Conservation (phyloP, 2,329 filamentous ascomycete species). For the Alternaria brassicae region DNA sequence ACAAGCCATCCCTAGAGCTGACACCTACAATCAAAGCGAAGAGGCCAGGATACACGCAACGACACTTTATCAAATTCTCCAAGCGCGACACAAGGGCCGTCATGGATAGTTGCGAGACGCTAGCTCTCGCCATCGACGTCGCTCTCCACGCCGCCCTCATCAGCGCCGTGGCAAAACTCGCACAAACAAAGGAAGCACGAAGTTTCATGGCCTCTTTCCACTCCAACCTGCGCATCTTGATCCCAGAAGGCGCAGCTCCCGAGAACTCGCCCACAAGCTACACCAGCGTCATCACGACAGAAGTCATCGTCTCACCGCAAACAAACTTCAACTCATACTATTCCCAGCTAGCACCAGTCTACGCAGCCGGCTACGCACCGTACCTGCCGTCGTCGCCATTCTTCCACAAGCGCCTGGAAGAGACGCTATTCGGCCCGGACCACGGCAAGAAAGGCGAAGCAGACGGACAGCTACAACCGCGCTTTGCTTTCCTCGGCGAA, state of each 20-base stretch:
- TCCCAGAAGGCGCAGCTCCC: constrained; percentile 24
- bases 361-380: constrained; percentile 26
- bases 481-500: constrained; percentile 27
- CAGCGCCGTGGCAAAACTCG: constrained; percentile 22
- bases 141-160: constrained; percentile 30
- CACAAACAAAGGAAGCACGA: constrained; percentile 16
- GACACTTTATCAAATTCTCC: constrained; percentile 10
- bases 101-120: constrained; percentile 16
- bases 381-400: constrained; percentile 27
- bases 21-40: constrained; percentile 20
- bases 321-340: constrained; percentile 27
- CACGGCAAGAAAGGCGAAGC: constrained; percentile 14
- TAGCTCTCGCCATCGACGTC: constrained; percentile 16
- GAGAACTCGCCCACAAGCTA: constrained; percentile 28
- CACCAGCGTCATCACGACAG: constrained; percentile 29
- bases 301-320: constrained; percentile 27
- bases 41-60: constrained; percentile 13
- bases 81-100: constrained; percentile 21
- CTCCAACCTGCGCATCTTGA: constrained; percentile 31
- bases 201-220: constrained; percentile 37
- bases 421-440: constrained; percentile 5
- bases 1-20: constrained; percentile 28
- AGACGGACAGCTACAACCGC: constrained; percentile 25
- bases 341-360: constrained; percentile 27
- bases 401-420: constrained; percentile 30